phyloP scores from a whole-genome alignment of 352 stramenopile species.

The Pythium oligandrum region DNA sequence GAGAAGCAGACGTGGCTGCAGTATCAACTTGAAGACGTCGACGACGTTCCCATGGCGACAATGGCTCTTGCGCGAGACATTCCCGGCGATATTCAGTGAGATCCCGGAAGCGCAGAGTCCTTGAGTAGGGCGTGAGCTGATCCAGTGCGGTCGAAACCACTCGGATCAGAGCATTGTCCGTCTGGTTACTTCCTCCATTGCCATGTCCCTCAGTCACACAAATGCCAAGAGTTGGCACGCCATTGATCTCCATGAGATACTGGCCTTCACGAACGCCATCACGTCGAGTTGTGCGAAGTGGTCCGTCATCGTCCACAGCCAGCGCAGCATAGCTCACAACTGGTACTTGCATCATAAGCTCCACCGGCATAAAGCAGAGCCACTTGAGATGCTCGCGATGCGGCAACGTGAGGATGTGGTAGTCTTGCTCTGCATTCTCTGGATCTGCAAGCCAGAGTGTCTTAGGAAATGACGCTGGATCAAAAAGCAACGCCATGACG shows the following conservation, averaged over 20 bases:
- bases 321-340: slow-evolving; percentile 26
- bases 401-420: slow-evolving; percentile 22
- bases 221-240: slow-evolving; percentile 26
- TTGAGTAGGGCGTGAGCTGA: slow-evolving; percentile 1
- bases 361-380: slow-evolving; percentile 23
- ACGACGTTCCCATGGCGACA: slow-evolving; percentile 32
- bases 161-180: slow-evolving; percentile 3
- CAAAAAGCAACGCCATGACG: slow-evolving; percentile 24
- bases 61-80: slow-evolving; percentile 19
- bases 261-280: slow-evolving; percentile 26
- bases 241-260: slow-evolving; percentile 39
- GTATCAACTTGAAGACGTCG: neutral
- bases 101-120: slow-evolving; percentile 27
- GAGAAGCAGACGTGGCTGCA: too few species aligned
- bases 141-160: slow-evolving; percentile 19
- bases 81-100: slow-evolving; percentile 29
- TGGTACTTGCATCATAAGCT: slow-evolving; percentile 40
- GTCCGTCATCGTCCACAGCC: neutral
- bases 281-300: slow-evolving; percentile 4
- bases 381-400: slow-evolving; percentile 22
- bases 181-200: slow-evolving; percentile 4
- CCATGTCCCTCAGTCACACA: slow-evolving; percentile 10
- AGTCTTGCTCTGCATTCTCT: slow-evolving; percentile 19
- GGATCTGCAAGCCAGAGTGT: slow-evolving; percentile 24
- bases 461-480: slow-evolving; percentile 25